Base-by-base conservation (phyloP, 2,329 filamentous ascomycete genomes). In the Cladophialophora immunda region DNA sequence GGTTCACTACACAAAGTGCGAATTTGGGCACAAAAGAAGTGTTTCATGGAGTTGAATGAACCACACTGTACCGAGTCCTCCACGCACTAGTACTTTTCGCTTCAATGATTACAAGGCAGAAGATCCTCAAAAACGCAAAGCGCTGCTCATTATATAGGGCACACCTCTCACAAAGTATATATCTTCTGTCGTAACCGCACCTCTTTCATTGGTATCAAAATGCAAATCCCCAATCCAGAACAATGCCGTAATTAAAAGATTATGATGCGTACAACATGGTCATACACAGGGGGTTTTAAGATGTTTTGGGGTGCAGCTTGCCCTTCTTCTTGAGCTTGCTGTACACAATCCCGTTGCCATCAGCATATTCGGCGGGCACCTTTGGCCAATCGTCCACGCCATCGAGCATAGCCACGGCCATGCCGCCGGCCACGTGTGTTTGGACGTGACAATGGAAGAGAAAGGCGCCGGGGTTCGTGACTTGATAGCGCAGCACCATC, bases 381-480 rank as follows among this genome's bases (percentile, higher is more conserved):
- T 65, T 56, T 13, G 71, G 71, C 70, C 70, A 80, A 9, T 73
- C 67, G 64, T 80, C 78, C 8, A 79, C 72, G 2, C 78, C 78
- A 56, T 80, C 78, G 45, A 80, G 70, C 9, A 88, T 79, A 0
- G 82, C 81, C 75, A 87, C 74, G n/a, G 79, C 78, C 86, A 88
- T 88, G 1, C 86, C 86, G 2, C 85, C 85, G 27, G 78, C 73
- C 66, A 86, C 74, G 69, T 88, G 86, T 27, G 81, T 82, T 71
- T 82, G 78, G 22, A 87, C 83, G 73, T 88, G 86, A 68, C 86
- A 88, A 69, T 87, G 86, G 9, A 88, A 72, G 32, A 87, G 70
- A 80, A 83, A 87, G 0, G 84, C 79, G 0, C 85, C 85, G 2
- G 86, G 84, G 68, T 85, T 84, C 19, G 76, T 77, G 27, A 82